Evolutionary conservation across 768 basidiomycete species (phyloP).

Genomic region (Suillus brevipes): DNA sequence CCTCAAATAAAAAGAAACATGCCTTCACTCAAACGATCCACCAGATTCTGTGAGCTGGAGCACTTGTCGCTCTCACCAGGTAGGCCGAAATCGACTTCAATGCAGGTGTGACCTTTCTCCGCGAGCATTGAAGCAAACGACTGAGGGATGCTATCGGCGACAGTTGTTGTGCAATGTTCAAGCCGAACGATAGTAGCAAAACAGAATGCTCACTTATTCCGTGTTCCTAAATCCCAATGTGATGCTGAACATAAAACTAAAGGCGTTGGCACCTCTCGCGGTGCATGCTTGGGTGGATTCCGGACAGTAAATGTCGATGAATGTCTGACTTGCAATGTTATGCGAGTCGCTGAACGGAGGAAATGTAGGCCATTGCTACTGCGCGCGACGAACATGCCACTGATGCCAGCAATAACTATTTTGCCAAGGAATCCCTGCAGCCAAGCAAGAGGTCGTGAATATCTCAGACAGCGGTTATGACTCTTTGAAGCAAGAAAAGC

Average conservation of each 20-base stretch:
- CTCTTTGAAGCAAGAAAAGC: neutral
- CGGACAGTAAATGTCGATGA: constrained; percentile 39
- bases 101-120: constrained; percentile 49
- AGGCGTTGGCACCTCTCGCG: constrained; percentile 52
- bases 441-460: neutral
- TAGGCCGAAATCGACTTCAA: constrained; percentile 42
- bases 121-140: constrained; percentile 41
- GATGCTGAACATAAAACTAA: constrained; percentile 52
- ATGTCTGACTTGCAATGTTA: neutral
- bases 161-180: neutral
- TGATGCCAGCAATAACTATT: neutral
- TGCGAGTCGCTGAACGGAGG: neutral
- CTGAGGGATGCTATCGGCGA: constrained; percentile 31
- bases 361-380: neutral
- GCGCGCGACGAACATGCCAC: neutral
- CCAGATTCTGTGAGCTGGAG: constrained; percentile 25
- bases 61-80: constrained; percentile 12
- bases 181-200: neutral
- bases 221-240: constrained; percentile 43
- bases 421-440: neutral
- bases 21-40: constrained; percentile 38
- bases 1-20: neutral
- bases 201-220: constrained; percentile 34
- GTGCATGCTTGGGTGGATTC: constrained; percentile 40
- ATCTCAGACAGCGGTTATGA: neutral